Base-by-base conservation (phyloP, 331 rosid genomes). In the Telfairia occidentalis region DNA sequence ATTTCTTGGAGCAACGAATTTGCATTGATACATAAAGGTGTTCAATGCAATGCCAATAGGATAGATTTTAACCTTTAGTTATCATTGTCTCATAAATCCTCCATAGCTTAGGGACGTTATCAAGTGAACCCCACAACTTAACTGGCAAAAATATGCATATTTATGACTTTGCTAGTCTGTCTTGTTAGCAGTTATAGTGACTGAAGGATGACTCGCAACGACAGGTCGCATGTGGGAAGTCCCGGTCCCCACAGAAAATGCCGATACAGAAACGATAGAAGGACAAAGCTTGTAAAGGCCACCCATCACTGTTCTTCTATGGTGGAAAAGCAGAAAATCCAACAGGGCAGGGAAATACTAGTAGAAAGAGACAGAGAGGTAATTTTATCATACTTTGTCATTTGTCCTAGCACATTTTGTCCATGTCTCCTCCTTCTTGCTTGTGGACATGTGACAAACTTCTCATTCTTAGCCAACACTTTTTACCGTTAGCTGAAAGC, bases 31-130 rank as follows among this genome's bases (percentile, higher is more conserved):
- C 34, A 46, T 28, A 70, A 28, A 70, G 58, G 16, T 43, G 38
- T 70, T 70, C 75, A 70, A 7, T 24, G 58, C 38, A 28, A 46
- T 46, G 42, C 75, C 59, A 91, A 15, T 91, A 97, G 97, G 59
- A 70, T 84, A 85, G 89, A 66, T 67, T 97, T 28, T 65, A 86
- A 26, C 77, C 77, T 42, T 89, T 90, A 28, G 10, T 81, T 21
- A 57, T 76, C 16, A 32, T 78, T 18, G 78, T 67, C 73, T 67
- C 35, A 67, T 66, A 40, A 82, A 55, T 80, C 81, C 60, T 71
- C 29, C 76, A 8, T 46, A 18, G 60, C 60, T 48, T 30, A 71
- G 21, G 76, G 76, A 30, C 60, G n/a, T 18, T 71, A 71, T 29
- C 46, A 71, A 45, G 61, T 43, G 76, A 71, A 46, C 76, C 76